phyloP scores from a whole-genome alignment of 2,329 filamentous ascomycete species.

The Lomentospora prolificans region DNA sequence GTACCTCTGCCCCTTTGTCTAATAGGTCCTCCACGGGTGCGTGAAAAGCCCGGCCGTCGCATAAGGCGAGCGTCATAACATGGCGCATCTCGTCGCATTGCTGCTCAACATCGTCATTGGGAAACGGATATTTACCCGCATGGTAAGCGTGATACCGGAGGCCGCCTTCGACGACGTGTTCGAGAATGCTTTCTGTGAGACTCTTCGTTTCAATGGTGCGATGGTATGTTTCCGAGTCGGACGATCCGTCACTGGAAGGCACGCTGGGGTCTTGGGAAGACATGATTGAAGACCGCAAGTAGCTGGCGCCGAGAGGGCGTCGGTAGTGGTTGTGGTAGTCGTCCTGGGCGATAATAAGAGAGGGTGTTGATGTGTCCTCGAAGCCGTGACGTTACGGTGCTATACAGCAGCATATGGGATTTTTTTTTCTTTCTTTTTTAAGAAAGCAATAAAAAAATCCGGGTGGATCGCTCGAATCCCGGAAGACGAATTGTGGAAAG shows the following conservation, averaged over 20 bases:
- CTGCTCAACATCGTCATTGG: conserved; percentile 33
- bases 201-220: conserved; percentile 24
- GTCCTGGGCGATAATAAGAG: background rate
- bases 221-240: conserved; percentile 5
- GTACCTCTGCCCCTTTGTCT: conserved; percentile 28
- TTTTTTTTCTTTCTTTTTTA: too few relatives aligned
- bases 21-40: conserved; percentile 31
- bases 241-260: background rate
- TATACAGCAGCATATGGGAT: background rate
- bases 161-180: conserved; percentile 31
- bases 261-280: background rate
- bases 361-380: background rate
- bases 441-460: too few relatives aligned
- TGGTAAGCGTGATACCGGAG: conserved; percentile 32
- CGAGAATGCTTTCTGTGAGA: conserved; percentile 31
- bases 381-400: background rate
- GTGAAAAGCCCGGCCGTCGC: conserved; percentile 30
- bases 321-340: background rate
- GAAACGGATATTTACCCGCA: conserved; percentile 30
- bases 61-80: conserved; percentile 27
- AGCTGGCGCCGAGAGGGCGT: background rate
- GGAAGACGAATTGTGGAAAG: background rate
- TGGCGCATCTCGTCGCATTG: conserved; percentile 32
- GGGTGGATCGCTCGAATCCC: too few relatives aligned
- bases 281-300: background rate